Evolutionary conservation across 805 yeast species (phyloP).

Genomic region (Cyberlindnera bimundalis): DNA sequence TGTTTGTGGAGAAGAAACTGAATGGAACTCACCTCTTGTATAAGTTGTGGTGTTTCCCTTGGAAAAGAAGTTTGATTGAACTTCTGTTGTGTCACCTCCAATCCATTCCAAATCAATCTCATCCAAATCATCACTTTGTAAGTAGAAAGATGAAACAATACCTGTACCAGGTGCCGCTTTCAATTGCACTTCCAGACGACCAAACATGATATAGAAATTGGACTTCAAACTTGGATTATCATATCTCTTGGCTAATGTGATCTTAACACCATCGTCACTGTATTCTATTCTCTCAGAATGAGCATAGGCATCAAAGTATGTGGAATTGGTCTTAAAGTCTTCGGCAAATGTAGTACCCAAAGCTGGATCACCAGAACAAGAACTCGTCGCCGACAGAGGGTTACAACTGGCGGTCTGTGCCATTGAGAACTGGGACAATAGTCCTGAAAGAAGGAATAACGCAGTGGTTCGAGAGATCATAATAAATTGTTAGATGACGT

Average conservation of each 20-base stretch:
- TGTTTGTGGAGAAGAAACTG: constrained; percentile 52
- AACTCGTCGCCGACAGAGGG: constrained; percentile 35
- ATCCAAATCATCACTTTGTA: constrained; percentile 82
- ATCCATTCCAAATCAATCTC: constrained; percentile 89
- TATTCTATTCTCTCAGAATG: constrained; percentile 44
- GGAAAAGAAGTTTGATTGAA: constrained; percentile 77
- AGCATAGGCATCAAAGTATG: constrained; percentile 39
- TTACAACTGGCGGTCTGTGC: constrained; percentile 36
- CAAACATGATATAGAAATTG: constrained; percentile 84
- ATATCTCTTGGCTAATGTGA: constrained; percentile 57
- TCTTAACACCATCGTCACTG: constrained; percentile 53
- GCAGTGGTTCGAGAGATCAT: not conserved
- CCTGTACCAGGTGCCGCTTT: constrained; percentile 79
- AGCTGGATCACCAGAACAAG: constrained; percentile 54
- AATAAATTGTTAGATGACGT: not conserved
- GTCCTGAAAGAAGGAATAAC: not conserved
- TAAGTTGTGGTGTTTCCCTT: constrained; percentile 77
- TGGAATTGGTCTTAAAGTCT: constrained; percentile 47
- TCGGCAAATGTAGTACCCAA: constrained; percentile 52
- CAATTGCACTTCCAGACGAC: constrained; percentile 68
- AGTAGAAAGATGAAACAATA: constrained; percentile 72
- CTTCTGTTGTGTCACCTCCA: constrained; percentile 72
- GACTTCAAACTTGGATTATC: constrained; percentile 81
- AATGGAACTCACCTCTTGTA: constrained; percentile 75
- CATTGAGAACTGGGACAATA: constrained; percentile 5